Percentiles rank a stretch among this genome's conserved stretches.
Conservation (phyloP, 2,329 filamentous ascomycete genomes). For the Cladophialophora chaetospira region DNA sequence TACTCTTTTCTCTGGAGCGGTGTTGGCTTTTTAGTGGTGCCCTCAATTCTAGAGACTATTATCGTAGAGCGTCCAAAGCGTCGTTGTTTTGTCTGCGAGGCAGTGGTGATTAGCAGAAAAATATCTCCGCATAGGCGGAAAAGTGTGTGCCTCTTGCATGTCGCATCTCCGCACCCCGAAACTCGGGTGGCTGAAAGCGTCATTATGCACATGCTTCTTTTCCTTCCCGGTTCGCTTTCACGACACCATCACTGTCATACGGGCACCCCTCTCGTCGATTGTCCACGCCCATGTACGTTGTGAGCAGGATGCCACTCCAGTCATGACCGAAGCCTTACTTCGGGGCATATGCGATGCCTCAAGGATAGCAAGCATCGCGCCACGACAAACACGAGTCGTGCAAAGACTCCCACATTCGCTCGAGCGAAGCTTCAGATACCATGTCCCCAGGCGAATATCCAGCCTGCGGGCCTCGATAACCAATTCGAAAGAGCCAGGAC, state of each 20-base stretch:
- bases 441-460: constrained; percentile 32
- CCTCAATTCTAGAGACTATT: too few relatives aligned
- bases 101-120: not conserved
- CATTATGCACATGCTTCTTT: constrained; percentile 25
- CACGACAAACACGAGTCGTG: constrained; percentile 17
- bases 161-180: not conserved
- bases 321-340: constrained; percentile 27
- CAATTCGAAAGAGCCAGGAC: not conserved
- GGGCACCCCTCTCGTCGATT: too few relatives aligned
- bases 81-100: not conserved
- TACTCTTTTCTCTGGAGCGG: not conserved
- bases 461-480: not conserved
- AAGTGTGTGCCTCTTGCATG: constrained; percentile 8
- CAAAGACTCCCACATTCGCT: constrained; percentile 16
- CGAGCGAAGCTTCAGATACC: constrained; percentile 30
- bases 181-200: constrained; percentile 6
- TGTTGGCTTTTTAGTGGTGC: too few relatives aligned
- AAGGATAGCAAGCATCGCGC: constrained; percentile 15
- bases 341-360: constrained; percentile 30
- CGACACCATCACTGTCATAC: constrained; percentile 7
- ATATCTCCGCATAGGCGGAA: constrained; percentile 20
- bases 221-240: too few relatives aligned
- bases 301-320: constrained; percentile 18
- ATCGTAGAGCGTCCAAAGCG: not conserved
- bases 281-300: not conserved